Evolutionary conservation across 345 rosid species (phyloP), one percentile per base, ranked within the genome.

Genomic region (Crucihimalaya himalaica): DNA sequence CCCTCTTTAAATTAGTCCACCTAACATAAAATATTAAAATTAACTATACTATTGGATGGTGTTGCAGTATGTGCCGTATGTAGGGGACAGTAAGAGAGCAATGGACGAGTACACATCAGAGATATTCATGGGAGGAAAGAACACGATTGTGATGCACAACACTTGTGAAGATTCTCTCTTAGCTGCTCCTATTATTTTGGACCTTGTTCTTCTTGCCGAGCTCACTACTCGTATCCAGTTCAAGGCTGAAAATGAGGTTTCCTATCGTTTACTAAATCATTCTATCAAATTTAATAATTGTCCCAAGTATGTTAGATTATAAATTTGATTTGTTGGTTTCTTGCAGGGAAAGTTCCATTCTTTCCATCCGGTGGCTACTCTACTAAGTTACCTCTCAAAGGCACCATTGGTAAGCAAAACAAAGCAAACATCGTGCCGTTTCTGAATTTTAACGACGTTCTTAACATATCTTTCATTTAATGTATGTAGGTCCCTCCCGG

Each of bases 21-120:
- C 13, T 2, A 29, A 1, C 25, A 8, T 43, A 35, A n/a, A 53
- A 21, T n/a, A n/a, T n/a, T n/a, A 12, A 12, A 8, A 8, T 23
- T 14, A 31, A 31, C 4, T 46, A 10, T 46, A 37, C 0, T 12
- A 21, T 29, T 69, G 74, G 73, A 8, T 57, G 51, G 50, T 69
- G 52, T 65, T 82, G 72, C 25, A 93, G 99, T 88, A 95, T 71
- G 97, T 95, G 76, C 97, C 97, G 2, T 92, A 87, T 76, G 97
- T 95, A 4, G 97, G 84, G n/a, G 99, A 95, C 77, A 89, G 97
- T 88, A 92, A 95, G 90, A 87, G 97, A 66, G 99, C 99, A 35
- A 88, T 92, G 97, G 99, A 95, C 74, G 99, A 95, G 81, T 95
- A 92, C 84, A 90, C 93, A 35, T 95, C 99, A 37, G 99, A 95